Conservation (phyloP, 2,329 filamentous ascomycete species). For the Colletotrichum costaricense region DNA sequence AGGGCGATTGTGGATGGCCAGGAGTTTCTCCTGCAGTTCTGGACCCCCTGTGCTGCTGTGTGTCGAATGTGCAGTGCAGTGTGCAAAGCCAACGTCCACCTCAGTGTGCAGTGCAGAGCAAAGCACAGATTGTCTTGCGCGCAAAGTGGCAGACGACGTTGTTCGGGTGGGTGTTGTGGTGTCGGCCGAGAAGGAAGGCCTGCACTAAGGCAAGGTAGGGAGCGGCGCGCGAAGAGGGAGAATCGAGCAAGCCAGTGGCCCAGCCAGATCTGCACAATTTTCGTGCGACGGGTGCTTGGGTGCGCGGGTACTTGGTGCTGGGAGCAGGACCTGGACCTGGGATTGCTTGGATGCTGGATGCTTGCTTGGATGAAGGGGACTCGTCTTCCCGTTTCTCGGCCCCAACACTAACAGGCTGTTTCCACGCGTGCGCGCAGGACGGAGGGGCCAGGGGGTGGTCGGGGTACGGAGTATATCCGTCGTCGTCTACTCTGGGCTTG, state of each 20-base stretch:
- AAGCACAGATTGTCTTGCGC: neutral
- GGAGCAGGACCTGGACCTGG: neutral
- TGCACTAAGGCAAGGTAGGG: conserved; percentile 6
- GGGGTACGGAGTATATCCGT: conserved; percentile 8
- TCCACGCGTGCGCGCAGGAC: conserved; percentile 32
- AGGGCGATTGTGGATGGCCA: conserved; percentile 16
- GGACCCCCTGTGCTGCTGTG: neutral
- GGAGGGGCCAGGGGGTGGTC: conserved; percentile 29
- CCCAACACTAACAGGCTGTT: conserved; percentile 29
- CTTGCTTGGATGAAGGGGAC: conserved; percentile 17
- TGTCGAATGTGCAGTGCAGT: conserved; percentile 16
- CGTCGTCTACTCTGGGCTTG: neutral
- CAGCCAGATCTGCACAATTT: conserved; percentile 12
- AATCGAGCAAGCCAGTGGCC: neutral
- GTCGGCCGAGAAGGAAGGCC: conserved; percentile 26
- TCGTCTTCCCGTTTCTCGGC: conserved; percentile 20
- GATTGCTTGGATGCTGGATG: conserved; percentile 7
- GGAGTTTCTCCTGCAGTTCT: neutral
- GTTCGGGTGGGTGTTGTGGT: conserved; percentile 15
- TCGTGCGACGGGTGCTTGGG: conserved; percentile 10
- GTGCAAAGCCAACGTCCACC: conserved; percentile 7
- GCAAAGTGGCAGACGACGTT: neutral
- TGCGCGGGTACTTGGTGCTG: neutral
- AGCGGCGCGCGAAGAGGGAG: neutral
- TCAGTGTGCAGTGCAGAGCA: conserved; percentile 2